Conservation (phyloP, 2,329 filamentous ascomycete species). For the Botryotinia narcissicola region DNA sequence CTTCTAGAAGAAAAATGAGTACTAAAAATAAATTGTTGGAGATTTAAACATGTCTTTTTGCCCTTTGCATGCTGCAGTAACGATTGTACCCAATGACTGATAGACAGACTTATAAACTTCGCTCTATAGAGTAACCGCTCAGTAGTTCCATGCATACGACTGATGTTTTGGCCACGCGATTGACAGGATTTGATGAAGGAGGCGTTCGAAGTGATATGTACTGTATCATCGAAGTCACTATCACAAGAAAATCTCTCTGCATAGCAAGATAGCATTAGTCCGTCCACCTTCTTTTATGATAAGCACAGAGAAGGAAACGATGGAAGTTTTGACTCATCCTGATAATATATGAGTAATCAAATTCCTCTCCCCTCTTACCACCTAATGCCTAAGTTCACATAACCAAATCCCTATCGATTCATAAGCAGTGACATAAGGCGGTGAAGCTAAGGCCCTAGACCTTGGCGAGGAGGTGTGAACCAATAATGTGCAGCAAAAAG, state of each 20-base stretch:
- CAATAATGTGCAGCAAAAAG: not conserved
- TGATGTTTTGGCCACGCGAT: slow-evolving; percentile 8
- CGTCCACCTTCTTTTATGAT: not conserved
- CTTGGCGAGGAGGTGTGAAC: not conserved
- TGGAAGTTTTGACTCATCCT: not conserved
- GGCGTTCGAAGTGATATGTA: not conserved
- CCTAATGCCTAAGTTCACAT: not conserved
- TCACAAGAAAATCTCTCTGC: slow-evolving; percentile 1
- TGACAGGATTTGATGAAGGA: slow-evolving; percentile 5
- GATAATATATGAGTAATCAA: not conserved
- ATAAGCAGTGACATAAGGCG: not conserved
- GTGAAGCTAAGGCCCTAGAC: slow-evolving; percentile 2
- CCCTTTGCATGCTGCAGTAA: not conserved
- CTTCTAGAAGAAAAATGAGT: slow-evolving; percentile 10
- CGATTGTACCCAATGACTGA: not conserved
- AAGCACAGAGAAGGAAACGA: not conserved
- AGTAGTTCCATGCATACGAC: not conserved
- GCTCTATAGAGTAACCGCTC: not conserved
- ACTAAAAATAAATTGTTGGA: slow-evolving; percentile 7
- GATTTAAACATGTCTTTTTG: not conserved
- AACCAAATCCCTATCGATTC: not conserved
- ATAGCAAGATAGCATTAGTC: slow-evolving; percentile 2
- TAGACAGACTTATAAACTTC: not conserved
- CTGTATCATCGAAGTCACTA: not conserved
- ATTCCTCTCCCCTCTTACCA: not conserved